Percentiles rank a stretch among this genome's conserved stretches.
These are phyloP conservation scores for Ceratonia siliqua DNA, from an alignment of 306 rosid species.

Conservation along the genomic window DNA sequence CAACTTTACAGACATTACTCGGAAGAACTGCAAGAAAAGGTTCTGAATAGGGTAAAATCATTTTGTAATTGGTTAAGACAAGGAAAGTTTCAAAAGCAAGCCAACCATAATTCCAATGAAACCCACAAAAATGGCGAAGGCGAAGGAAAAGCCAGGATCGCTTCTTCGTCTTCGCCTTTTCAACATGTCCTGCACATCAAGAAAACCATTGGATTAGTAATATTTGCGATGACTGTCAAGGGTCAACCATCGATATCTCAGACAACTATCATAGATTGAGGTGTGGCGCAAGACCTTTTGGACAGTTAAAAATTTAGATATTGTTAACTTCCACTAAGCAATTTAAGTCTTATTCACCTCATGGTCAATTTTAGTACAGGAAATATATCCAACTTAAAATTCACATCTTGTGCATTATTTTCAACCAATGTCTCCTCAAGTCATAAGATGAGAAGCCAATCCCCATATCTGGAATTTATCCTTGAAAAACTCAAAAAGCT, in stretches of 20 bases:
- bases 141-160: slow-evolving; percentile 73
- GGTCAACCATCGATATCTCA: background rate
- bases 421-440: background rate
- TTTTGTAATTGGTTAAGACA: too few relatives aligned
- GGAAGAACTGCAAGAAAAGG: too few relatives aligned
- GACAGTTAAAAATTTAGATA: background rate
- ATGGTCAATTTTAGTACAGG: background rate
- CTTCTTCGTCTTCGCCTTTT: slow-evolving; percentile 66
- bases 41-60: too few relatives aligned
- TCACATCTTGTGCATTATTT: background rate
- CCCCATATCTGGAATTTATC: background rate
- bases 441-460: background rate
- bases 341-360: slow-evolving; percentile 7
- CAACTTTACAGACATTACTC: too few relatives aligned
- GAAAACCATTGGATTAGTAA: background rate
- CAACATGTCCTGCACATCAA: slow-evolving; percentile 62
- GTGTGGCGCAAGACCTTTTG: background rate
- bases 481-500: background rate
- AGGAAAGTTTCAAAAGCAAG: slow-evolving; percentile 70
- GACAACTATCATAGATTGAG: background rate
- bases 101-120: slow-evolving; percentile 81
- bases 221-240: background rate
- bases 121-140: slow-evolving; percentile 73
- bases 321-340: background rate
- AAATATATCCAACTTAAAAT: slow-evolving; percentile 6